Base-by-base conservation (phyloP, 2,329 filamentous ascomycete species). In the Colletotrichum tofieldiae region DNA sequence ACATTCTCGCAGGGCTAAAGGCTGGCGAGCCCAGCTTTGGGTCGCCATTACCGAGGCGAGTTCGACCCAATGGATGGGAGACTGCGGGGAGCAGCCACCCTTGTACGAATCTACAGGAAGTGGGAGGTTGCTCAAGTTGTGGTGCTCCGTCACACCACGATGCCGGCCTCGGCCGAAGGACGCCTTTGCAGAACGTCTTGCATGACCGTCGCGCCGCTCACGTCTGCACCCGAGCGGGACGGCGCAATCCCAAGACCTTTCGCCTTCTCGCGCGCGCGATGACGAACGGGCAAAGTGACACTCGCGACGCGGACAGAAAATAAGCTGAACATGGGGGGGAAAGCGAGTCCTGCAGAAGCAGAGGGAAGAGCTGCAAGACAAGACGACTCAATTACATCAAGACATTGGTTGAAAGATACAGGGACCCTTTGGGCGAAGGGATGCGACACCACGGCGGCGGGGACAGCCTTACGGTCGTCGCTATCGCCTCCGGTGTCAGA, bases 131-230 rank as follows among this genome's bases (percentile, higher is more conserved):
- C 37, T 52, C 45, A 32, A 41, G n/a, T 14, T 52, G 51, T 63
- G 52, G 69, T 58, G 29, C 41, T 23, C 16, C 23, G 71, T 71
- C 58, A 29, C 60, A 56, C 66, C 47, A 58, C 67, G 41, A 71
- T 73, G 71, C 61, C 71, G 71, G 61, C 67, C 45, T 73, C 71
- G 71, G 71, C 56, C 71, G 35, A 73, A 59, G 29, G 39, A 39
- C 23, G 54, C 41, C 32, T 43, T 52, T 68, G 68, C 65, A 60
- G 61, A 54, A 41, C 66, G 43, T 29, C 23, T 23, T 41, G 69
- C 65, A 68, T 64, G 56, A 20, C 52, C 37, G 39, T 56, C 39
- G 18, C 26, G 26, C 63, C 52, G 49, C 29, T 26, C 47, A 12
- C 26, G 41, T 37, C 52, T 63, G 47, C 51, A 65, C 58, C 51